A percentile compares a stretch with the other conserved stretches of the same genome.
Conservation (phyloP, 108 stramenopile genomes). For the Licmophora abbreviata region DNA sequence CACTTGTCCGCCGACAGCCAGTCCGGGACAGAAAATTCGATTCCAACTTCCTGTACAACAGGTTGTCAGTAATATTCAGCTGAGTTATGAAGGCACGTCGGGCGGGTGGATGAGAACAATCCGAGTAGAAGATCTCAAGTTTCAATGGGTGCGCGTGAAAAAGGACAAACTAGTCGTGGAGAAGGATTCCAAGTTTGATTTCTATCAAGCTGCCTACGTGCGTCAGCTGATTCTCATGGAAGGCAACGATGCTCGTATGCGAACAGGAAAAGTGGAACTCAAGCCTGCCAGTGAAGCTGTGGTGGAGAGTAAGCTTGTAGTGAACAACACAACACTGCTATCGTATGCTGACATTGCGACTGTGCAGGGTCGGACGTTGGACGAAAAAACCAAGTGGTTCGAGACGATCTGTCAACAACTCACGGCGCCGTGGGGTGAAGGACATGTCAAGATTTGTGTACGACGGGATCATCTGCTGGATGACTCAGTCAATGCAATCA, state of each 20-base stretch:
- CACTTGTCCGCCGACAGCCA: slow-evolving; percentile 82
- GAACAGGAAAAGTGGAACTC: slow-evolving; percentile 52
- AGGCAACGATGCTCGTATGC: slow-evolving; percentile 78
- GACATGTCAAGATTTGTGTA: slow-evolving; percentile 75
- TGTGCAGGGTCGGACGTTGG: slow-evolving; percentile 43
- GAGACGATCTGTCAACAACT: slow-evolving; percentile 60
- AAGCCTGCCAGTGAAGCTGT: slow-evolving; percentile 69
- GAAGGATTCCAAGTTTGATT: slow-evolving; percentile 36
- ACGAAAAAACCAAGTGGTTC: slow-evolving; percentile 83
- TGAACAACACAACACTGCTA: slow-evolving; percentile 36
- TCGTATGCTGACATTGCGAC: slow-evolving; percentile 68
- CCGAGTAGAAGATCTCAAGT: slow-evolving; percentile 79
- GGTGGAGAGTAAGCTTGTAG: slow-evolving; percentile 48
- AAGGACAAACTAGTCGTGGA: slow-evolving; percentile 21
- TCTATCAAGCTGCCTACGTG: slow-evolving; percentile 70
- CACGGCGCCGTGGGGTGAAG: slow-evolving; percentile 73
- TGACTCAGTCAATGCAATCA: slow-evolving; percentile 81
- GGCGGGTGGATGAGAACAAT: slow-evolving; percentile 83
- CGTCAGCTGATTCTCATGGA: slow-evolving; percentile 62
- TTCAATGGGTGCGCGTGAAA: slow-evolving; percentile 82
- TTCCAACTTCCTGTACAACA: slow-evolving; percentile 77
- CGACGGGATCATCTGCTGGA: slow-evolving; percentile 62
- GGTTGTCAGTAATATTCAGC: slow-evolving; percentile 23
- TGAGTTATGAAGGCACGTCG: slow-evolving; percentile 67
- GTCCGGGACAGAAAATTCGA: slow-evolving; percentile 81